Conservation (phyloP, 1,139 yeast genomes). For the Geotrichum aggregatum region DNA sequence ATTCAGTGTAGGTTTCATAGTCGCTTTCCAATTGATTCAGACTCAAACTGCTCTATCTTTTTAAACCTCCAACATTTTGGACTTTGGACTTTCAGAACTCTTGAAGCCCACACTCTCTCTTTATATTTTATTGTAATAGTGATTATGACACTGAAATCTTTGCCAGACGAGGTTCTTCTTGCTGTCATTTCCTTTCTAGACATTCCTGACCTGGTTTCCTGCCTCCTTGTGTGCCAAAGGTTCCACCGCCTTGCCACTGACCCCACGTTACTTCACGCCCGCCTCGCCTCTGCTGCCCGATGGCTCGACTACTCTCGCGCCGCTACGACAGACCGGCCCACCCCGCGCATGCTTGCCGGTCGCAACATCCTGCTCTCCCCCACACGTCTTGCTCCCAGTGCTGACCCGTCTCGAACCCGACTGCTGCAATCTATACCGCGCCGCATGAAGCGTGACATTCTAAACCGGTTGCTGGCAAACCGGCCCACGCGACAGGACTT, state of each 20-base stretch:
- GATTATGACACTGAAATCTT: background rate
- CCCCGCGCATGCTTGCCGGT: constrained; percentile 28
- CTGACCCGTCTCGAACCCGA: constrained; percentile 27
- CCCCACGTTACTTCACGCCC: constrained; percentile 26
- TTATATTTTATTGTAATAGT: no score
- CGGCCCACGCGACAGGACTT: constrained; percentile 31
- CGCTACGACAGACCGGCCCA: constrained; percentile 27
- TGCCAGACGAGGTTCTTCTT: constrained; percentile 33
- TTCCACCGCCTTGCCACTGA: constrained; percentile 31
- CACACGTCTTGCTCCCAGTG: constrained; percentile 30
- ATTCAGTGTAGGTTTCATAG: no score
- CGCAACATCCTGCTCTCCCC: constrained; percentile 31
- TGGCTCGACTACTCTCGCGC: constrained; percentile 24
- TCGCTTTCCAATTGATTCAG: no score
- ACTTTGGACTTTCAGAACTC: no score
- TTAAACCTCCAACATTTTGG: no score
- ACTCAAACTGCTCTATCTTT: no score
- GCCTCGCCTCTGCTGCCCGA: constrained; percentile 26
- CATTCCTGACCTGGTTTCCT: constrained; percentile 29
- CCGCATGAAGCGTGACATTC: constrained; percentile 29
- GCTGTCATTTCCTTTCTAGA: constrained; percentile 29
- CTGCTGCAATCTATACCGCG: constrained; percentile 28
- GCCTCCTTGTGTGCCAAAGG: constrained; percentile 26
- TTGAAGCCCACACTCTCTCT: no score
- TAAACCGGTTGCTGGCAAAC: constrained; percentile 26